These are phyloP conservation scores for Saccharomycodes ludwigii DNA, from an alignment of 805 yeast genomes.

Conservation along the genomic window DNA sequence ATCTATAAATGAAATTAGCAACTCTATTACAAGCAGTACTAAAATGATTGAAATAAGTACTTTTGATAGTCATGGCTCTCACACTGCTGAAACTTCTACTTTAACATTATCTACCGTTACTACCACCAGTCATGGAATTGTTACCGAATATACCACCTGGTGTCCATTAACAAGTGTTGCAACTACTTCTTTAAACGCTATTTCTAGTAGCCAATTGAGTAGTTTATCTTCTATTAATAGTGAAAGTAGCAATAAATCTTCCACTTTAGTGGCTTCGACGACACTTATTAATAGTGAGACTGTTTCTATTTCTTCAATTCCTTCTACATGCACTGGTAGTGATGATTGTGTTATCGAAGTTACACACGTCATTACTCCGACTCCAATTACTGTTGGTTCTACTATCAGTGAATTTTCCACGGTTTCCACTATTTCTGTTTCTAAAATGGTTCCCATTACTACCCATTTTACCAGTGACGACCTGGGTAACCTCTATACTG, in stretches of 20 bases:
- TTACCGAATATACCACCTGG: constrained; percentile 19
- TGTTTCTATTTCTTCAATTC: constrained; percentile 10
- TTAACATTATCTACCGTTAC: constrained; percentile 14
- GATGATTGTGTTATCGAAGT: too few relatives aligned
- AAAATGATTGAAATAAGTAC: too few relatives aligned
- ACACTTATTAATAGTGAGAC: constrained; percentile 6
- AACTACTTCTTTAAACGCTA: constrained; percentile 12
- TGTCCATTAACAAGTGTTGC: constrained; percentile 13
- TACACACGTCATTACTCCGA: constrained; percentile 1
- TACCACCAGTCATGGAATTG: constrained; percentile 16
- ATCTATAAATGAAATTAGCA: too few relatives aligned
- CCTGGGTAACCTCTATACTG: not conserved
- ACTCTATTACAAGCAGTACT: too few relatives aligned
- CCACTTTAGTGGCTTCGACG: not conserved
- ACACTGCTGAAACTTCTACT: constrained; percentile 4
- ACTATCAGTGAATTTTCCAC: constrained; percentile 3
- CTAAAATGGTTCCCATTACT: not conserved
- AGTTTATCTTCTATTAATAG: constrained; percentile 4
- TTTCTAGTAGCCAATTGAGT: constrained; percentile 3
- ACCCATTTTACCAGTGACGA: too few relatives aligned
- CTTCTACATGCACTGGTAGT: constrained; percentile 7
- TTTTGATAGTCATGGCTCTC: too few relatives aligned
- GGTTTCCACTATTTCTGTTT: constrained; percentile 6
- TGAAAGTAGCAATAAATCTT: too few relatives aligned
- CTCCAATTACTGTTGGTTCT: constrained; percentile 7